Evolutionary conservation across 768 basidiomycete genomes (phyloP).

Genomic region (Steccherinum ochraceum): DNA sequence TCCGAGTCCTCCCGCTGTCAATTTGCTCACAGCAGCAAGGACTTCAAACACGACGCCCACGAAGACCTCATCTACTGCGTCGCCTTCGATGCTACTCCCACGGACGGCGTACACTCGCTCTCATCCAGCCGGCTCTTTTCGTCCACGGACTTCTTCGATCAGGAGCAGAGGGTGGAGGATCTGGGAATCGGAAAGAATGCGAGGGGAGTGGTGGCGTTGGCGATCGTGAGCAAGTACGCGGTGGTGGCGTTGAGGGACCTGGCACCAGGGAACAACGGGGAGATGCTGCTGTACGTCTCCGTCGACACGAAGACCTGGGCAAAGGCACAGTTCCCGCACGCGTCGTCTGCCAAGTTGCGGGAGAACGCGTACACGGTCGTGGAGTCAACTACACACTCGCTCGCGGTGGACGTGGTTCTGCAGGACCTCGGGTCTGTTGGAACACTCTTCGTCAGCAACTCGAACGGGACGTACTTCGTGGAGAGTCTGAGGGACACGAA

Average conservation of each 20-base stretch:
- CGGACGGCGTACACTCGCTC: slow-evolving; percentile 37
- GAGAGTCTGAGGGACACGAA: slow-evolving; percentile 90
- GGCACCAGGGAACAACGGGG: slow-evolving; percentile 44
- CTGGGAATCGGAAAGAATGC: slow-evolving; percentile 83
- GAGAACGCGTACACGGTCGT: slow-evolving; percentile 97
- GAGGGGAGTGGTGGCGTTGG: slow-evolving; percentile 86
- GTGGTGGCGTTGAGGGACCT: slow-evolving; percentile 84
- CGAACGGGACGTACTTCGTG: slow-evolving; percentile 93
- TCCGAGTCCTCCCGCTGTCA: slow-evolving; percentile 71
- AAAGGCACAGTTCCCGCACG: slow-evolving; percentile 89
- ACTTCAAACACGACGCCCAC: slow-evolving; percentile 76
- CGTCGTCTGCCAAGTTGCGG: slow-evolving; percentile 65
- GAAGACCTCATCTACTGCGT: slow-evolving; percentile 83
- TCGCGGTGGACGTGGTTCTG: slow-evolving; percentile 89
- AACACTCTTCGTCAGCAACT: slow-evolving; percentile 92
- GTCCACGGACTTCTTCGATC: slow-evolving; percentile 77
- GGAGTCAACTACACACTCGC: slow-evolving; percentile 87
- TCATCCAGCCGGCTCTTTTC: slow-evolving; percentile 72
- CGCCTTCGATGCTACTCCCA: slow-evolving; percentile 62
- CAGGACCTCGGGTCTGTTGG: slow-evolving; percentile 65
- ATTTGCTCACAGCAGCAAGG: slow-evolving; percentile 82
- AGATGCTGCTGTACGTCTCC: slow-evolving; percentile 84
- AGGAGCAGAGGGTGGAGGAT: slow-evolving; percentile 64
- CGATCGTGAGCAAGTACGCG: slow-evolving; percentile 88
- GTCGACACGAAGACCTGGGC: slow-evolving; percentile 83